Base-by-base conservation (phyloP, 1,284 basidiomycete genomes). In the Ustilago hordei region DNA sequence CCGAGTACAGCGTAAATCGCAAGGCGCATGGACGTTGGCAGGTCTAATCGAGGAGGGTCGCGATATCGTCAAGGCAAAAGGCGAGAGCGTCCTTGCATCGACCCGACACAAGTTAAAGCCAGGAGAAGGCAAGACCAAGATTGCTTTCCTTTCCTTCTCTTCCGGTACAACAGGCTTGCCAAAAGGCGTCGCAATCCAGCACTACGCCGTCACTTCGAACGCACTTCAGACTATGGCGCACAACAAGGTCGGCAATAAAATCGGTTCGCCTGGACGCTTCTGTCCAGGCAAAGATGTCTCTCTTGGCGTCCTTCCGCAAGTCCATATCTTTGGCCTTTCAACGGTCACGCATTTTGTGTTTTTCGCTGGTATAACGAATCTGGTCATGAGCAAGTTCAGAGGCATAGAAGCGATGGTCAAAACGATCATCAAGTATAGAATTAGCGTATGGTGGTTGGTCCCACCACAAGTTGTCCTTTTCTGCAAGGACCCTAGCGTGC, bases 81-180 rank as follows among this genome's bases (percentile, higher is more conserved):
- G 84, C 84, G 0, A 81, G 81, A 32, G 87, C 79, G 41, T 92
- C 89, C 77, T 87, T 15, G 34, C 55, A 90, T 75, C 86, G 88
- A 39, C 74, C 5, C 69, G 78, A 5, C 47, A 61, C 48, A 87
- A 85, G 17, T 87, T 94, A 45, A 85, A 80, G 17, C 88, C 89
- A 2, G 92, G 91, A 0, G 92, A 93, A 85, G 90, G 88, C 19
- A 90, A 89, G 84, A 90, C 88, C 8, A 91, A 81, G 63, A 64
- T 85, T 15, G 84, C 82, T 2, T 84, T 83, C 66, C 67, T 82
- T 7, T 86, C 86, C 39, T 87, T 86, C 79, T 86, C 86, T 1
- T 84, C 81, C 13, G 86, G 86, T 8, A 87, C 86, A 2, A 87
- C 86, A 19, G 86, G 86, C 7, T 54, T 84, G 34, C 86, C 86